phyloP scores from a whole-genome alignment of 306 rosid species.

The Vigna angularis region DNA sequence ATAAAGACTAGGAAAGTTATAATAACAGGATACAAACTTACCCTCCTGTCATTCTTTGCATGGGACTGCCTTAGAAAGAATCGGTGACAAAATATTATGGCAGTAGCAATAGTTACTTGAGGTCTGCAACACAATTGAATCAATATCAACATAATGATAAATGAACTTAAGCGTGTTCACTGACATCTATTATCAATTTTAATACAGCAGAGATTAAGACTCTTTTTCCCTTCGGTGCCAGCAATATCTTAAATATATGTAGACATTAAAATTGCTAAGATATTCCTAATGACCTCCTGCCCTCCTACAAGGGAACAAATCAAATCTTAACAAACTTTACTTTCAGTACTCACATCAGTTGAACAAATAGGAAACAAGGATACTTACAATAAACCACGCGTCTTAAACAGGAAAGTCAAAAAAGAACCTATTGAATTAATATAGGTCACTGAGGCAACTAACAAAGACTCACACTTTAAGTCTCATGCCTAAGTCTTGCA shows the following conservation, averaged over 20 bases:
- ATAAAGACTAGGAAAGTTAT: slow-evolving; percentile 9
- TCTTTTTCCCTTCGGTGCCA: background rate
- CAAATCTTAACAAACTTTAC: slow-evolving; percentile 22
- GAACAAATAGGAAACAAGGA: slow-evolving; percentile 27
- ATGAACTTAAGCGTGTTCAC: slow-evolving; percentile 7
- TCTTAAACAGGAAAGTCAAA: slow-evolving; percentile 14
- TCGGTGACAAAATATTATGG: slow-evolving; percentile 95
- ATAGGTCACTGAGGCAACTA: slow-evolving; percentile 20
- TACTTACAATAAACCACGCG: background rate
- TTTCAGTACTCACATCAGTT: background rate
- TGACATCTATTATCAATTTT: slow-evolving; percentile 4
- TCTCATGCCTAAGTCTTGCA: slow-evolving; percentile 96
- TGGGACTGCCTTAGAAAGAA: slow-evolving; percentile 97
- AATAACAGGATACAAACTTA: slow-evolving; percentile 53
- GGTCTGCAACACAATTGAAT: slow-evolving; percentile 72
- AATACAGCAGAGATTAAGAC: slow-evolving; percentile 15
- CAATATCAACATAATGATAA: slow-evolving; percentile 22
- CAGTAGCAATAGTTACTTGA: slow-evolving; percentile 97
- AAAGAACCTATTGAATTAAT: slow-evolving; percentile 23
- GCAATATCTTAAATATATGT: slow-evolving; percentile 18
- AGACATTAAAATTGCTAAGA: slow-evolving; percentile 25
- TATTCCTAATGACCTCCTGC: slow-evolving; percentile 16
- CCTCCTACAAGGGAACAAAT: slow-evolving; percentile 15
- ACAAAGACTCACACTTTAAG: slow-evolving; percentile 89
- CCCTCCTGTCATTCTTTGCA: slow-evolving; percentile 97